Evolutionary conservation across 345 rosid species (phyloP), one percentile per base, ranked within the genome.

Genomic region (Toxicodendron radicans): DNA sequence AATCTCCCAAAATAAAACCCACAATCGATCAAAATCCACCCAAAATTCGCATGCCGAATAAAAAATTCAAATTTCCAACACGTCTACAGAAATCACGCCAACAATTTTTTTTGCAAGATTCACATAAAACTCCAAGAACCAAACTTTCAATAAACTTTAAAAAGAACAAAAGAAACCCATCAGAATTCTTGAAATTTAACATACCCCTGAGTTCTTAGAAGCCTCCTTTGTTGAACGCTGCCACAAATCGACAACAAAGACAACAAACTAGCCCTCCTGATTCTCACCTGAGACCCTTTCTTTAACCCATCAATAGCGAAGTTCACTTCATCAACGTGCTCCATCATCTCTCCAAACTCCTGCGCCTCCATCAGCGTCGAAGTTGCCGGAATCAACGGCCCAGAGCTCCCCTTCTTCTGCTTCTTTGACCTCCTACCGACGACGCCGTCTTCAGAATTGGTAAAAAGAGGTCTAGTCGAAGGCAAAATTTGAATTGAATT

Each of bases 341-440:
- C 99, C 99, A 96, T 93, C 91, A 93, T 88, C 86, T 93, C 99
- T 24, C 99, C 99, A 17, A 85, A 92, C 82, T 96, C 98, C 88
- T 93, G 99, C 7, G 98, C 90, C 86, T 96, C 98, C 85, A 93
- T 91, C 80, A 96, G 79, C 67, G 98, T 92, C 51, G 98, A 83
- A 51, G 90, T 87, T 18, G 80, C 69, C 41, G 85, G 84, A 71
- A 76, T 64, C 69, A 72, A 78, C 56, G 84, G 73, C 77, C 74
- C 49, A 52, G 82, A 65, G 79, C 10, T 62, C 35, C 51, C 68
- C 70, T 18, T 79, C 85, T 84, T 90, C 62, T 82, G 87, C 84
- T 84, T 85, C 87, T 92, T 95, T 24, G 85, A 73, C 81, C 85
- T 91, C 80, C 83, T 27, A 0, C 49, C 57, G 53, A 59, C 57